Conservation (phyloP, 78 protist genomes). For the Protostelium mycophagum region DNA sequence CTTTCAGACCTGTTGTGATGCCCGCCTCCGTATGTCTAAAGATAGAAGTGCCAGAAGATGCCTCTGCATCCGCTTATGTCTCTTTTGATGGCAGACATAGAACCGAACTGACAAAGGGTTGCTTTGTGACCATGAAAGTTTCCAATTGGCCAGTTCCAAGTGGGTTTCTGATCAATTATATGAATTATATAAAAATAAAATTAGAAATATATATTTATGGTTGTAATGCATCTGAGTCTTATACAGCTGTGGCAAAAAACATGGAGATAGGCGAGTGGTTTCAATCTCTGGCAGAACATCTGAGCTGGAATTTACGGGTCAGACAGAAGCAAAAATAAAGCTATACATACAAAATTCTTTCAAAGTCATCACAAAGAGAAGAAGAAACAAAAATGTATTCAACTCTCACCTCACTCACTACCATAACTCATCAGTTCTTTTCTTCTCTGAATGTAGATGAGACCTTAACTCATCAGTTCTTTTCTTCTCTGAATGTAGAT, state of each 20-base stretch:
- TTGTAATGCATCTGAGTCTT: background rate
- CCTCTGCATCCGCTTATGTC: slow-evolving; percentile 41
- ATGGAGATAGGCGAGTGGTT: slow-evolving; percentile 61
- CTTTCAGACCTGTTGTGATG: slow-evolving; percentile 84
- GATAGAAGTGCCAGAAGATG: slow-evolving; percentile 31
- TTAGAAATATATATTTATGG: background rate
- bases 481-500: background rate
- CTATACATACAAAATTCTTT: too few species aligned
- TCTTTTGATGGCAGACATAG: slow-evolving; percentile 64
- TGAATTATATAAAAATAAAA: background rate
- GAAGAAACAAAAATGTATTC: too few species aligned
- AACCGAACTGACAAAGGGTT: slow-evolving; percentile 41
- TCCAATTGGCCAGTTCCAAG: slow-evolving; percentile 60
- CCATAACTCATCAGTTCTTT: too few species aligned
- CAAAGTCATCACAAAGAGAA: too few species aligned
- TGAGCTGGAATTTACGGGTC: slow-evolving; percentile 56
- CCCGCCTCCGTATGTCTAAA: slow-evolving; percentile 45
- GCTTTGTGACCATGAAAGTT: slow-evolving; percentile 31
- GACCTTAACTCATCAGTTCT: too few species aligned
- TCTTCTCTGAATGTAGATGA: background rate
- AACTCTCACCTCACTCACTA: too few species aligned
- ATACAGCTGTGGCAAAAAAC: slow-evolving; percentile 25
- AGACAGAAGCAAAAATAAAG: slow-evolving; percentile 18
- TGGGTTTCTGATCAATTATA: background rate
- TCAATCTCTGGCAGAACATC: slow-evolving; percentile 41